Percentiles rank a stretch among this genome's conserved stretches.
Evolutionary conservation across 2,329 filamentous ascomycete genomes (phyloP).

Genomic region (Helotiales sp.): DNA sequence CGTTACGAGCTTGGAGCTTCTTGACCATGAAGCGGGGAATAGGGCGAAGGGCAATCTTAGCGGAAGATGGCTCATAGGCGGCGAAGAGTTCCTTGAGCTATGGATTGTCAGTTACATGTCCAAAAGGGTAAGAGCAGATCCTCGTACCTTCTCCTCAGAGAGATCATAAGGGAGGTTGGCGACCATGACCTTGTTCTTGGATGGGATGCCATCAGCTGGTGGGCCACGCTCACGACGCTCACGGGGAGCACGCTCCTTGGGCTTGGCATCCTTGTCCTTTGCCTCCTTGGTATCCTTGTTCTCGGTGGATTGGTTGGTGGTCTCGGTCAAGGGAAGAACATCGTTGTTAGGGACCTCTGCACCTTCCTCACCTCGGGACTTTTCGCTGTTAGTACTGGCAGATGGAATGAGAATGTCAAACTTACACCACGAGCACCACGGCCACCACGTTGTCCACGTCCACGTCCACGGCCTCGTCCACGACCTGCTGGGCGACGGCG

Average conservation of each 20-base stretch:
- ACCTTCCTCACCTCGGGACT: conserved; percentile 33
- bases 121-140: conserved; percentile 10
- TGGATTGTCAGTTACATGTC: conserved; percentile 20
- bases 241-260: conserved; percentile 49
- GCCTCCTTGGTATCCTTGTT: conserved; percentile 49
- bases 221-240: conserved; percentile 83
- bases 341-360: conserved; percentile 53
- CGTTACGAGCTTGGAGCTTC: conserved; percentile 97
- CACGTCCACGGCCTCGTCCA: conserved; percentile 65
- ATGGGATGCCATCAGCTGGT: conserved; percentile 94
- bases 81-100: conserved; percentile 97
- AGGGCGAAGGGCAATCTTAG: conserved; percentile 97
- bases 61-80: conserved; percentile 87
- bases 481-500: conserved; percentile 64
- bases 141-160: conserved; percentile 87
- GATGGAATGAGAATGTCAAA: conserved; percentile 27
- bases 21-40: conserved; percentile 99
- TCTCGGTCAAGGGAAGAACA: conserved; percentile 59
- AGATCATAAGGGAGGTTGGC: conserved; percentile 98
- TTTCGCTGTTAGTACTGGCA: conserved; percentile 18
- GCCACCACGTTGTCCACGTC: conserved; percentile 66
- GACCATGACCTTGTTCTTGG: conserved; percentile 99
- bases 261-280: conserved; percentile 38
- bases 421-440: conserved; percentile 66
- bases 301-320: conserved; percentile 54